A percentile compares a stretch with the other conserved stretches of the same genome.
Conservation (phyloP, 2,329 filamentous ascomycete species). For the Monascus ruber region DNA sequence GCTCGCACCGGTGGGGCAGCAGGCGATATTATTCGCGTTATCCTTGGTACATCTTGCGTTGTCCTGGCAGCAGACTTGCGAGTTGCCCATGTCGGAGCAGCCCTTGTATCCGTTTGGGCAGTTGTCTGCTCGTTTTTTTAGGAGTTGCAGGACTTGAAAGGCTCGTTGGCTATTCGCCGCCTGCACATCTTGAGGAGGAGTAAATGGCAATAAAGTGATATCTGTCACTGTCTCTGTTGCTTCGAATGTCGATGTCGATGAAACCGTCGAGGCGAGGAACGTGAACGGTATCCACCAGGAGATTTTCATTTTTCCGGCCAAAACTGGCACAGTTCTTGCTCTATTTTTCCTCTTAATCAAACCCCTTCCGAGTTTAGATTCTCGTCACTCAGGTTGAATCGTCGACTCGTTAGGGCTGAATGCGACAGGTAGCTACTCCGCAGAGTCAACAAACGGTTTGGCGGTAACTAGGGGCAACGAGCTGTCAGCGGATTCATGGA, state of each 20-base stretch:
- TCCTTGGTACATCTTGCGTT: constrained; percentile 46
- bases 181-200: constrained; percentile 12
- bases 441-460: neutral
- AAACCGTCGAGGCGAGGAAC: constrained; percentile 19
- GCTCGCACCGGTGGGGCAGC: constrained; percentile 46
- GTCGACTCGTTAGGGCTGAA: neutral
- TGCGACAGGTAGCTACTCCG: neutral
- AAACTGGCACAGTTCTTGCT: neutral
- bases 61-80: constrained; percentile 45
- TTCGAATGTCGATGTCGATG: constrained; percentile 14
- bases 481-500: no score
- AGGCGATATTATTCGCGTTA: constrained; percentile 46
- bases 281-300: constrained; percentile 19
- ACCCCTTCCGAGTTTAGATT: neutral
- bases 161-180: constrained; percentile 11
- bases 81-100: constrained; percentile 42
- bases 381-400: neutral
- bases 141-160: constrained; percentile 19
- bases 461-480: neutral
- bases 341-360: no score
- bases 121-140: constrained; percentile 18
- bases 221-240: no score
- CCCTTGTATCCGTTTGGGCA: constrained; percentile 43
- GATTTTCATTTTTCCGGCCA: constrained; percentile 19
- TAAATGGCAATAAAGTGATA: constrained; percentile 12